Percentiles rank a stretch among this genome's conserved stretches.
These are phyloP conservation scores for Eragrostis nindensis DNA, from an alignment of 176 grass and related monocot genomes.

Conservation along the genomic window DNA sequence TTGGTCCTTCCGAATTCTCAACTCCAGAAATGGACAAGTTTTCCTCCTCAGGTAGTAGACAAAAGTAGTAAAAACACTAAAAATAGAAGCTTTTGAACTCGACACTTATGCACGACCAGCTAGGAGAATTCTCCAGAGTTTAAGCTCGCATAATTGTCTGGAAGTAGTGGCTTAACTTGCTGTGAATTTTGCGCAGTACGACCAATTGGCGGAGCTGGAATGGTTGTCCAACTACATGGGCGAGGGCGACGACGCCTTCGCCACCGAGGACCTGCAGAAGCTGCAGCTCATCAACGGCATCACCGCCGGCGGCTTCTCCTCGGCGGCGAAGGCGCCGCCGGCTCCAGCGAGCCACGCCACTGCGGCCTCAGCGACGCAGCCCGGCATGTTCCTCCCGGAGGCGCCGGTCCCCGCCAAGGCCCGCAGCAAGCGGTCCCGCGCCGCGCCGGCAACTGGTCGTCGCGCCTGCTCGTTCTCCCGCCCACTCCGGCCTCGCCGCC, in stretches of 20 bases:
- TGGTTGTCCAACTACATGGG: constrained; percentile 88
- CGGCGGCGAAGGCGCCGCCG: background rate
- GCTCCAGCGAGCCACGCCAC: background rate
- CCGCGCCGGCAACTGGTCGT: constrained; percentile 67
- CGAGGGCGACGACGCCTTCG: constrained; percentile 66
- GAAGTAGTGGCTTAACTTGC: background rate
- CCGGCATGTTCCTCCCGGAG: constrained; percentile 49
- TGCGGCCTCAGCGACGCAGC: background rate
- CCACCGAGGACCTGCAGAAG: constrained; percentile 88
- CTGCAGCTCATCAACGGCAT: constrained; percentile 77
- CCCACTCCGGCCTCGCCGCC: constrained; percentile 24
- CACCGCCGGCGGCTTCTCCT: constrained; percentile 37
- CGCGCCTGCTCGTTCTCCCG: constrained; percentile 57
- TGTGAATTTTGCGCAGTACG: constrained; percentile 72
- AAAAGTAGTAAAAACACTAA: background rate
- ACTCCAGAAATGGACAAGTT: background rate
- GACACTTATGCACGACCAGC: background rate
- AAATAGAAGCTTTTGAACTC: constrained; percentile 31
- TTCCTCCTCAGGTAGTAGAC: background rate
- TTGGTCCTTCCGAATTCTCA: background rate
- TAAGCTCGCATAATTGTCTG: background rate
- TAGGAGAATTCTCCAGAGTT: constrained; percentile 7
- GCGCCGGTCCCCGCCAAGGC: constrained; percentile 56
- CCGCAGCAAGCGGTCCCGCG: constrained; percentile 71
- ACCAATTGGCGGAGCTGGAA: constrained; percentile 86